Evolutionary conservation across 2,329 filamentous ascomycete species (phyloP).

Genomic region (Fusarium fracticaudum): DNA sequence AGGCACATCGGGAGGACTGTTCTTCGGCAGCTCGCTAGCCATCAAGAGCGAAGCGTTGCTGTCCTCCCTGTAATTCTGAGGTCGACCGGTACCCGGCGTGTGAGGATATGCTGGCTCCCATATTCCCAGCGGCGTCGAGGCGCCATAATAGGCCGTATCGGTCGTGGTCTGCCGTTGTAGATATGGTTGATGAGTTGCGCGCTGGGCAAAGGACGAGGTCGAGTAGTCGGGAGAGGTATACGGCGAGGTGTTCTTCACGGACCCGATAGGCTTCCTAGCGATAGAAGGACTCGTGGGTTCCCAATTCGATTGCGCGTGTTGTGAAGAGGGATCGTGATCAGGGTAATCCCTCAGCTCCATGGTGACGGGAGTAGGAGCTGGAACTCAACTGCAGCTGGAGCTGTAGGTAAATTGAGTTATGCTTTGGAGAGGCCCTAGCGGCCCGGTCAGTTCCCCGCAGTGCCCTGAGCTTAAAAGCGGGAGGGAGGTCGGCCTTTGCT

Average conservation of each 20-base stretch:
- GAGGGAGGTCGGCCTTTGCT: neutral
- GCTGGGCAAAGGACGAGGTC: conserved; percentile 18
- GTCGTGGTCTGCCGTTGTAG: conserved; percentile 20
- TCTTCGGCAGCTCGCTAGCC: neutral
- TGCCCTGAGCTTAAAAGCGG: conserved; percentile 13
- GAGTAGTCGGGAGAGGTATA: conserved; percentile 19
- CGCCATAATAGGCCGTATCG: conserved; percentile 28
- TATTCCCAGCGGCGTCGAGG: conserved; percentile 30
- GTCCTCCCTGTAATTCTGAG: conserved; percentile 26
- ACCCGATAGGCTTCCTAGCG: conserved; percentile 25
- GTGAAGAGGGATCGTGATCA: conserved; percentile 12
- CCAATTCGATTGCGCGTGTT: conserved; percentile 21
- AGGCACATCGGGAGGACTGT: conserved; percentile 8
- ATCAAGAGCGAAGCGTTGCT: conserved; percentile 32
- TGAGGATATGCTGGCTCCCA: conserved; percentile 21
- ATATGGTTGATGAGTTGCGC: conserved; percentile 6
- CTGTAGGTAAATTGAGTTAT: neutral
- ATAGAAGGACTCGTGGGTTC: conserved; percentile 30
- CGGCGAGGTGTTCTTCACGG: conserved; percentile 5
- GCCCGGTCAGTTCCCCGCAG: conserved; percentile 34
- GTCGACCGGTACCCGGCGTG: conserved; percentile 5
- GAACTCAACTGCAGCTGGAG: neutral
- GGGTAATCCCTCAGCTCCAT: conserved; percentile 36
- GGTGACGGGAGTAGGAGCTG: neutral
- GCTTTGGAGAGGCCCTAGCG: conserved; percentile 20